Evolutionary conservation across 2,329 filamentous ascomycete genomes (phyloP).

Genomic region (Alternaria brassicae): DNA sequence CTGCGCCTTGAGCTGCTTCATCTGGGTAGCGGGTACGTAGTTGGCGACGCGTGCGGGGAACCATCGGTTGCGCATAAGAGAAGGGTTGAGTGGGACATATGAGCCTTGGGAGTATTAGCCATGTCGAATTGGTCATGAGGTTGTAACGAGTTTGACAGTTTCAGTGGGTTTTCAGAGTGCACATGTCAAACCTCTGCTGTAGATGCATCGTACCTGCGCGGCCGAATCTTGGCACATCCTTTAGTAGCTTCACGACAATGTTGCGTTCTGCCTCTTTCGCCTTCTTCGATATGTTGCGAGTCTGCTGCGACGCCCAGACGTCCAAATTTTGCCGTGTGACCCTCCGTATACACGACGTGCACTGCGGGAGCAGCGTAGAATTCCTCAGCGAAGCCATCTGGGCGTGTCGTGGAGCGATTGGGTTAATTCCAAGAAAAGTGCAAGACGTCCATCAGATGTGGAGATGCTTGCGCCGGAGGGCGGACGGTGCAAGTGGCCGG

Average conservation of each 20-base stretch:
- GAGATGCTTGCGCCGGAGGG: constrained; percentile 35
- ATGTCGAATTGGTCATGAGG: background rate
- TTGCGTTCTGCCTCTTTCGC: constrained; percentile 51
- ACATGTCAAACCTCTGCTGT: background rate
- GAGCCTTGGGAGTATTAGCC: constrained; percentile 53
- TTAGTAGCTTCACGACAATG: constrained; percentile 60
- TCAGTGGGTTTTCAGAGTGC: background rate
- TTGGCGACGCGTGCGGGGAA: constrained; percentile 60
- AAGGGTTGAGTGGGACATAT: constrained; percentile 60
- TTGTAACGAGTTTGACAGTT: background rate
- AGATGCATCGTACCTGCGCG: constrained; percentile 39
- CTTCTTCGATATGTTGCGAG: constrained; percentile 56
- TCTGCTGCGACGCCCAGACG: constrained; percentile 45
- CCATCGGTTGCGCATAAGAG: constrained; percentile 63
- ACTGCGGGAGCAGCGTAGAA: constrained; percentile 48
- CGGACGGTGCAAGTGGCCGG: constrained; percentile 28
- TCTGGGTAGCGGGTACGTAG: constrained; percentile 58
- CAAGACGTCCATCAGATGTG: constrained; percentile 30
- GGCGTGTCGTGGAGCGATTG: constrained; percentile 20
- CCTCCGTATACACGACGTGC: constrained; percentile 48
- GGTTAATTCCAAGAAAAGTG: constrained; percentile 20
- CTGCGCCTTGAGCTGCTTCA: constrained; percentile 55
- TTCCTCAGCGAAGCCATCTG: constrained; percentile 46
- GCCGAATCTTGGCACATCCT: constrained; percentile 62
- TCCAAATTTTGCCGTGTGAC: constrained; percentile 42